Percentiles rank a stretch among this genome's conserved stretches.
Conservation (phyloP, 1,284 basidiomycete genomes). For the Moesziomyces sp. region DNA sequence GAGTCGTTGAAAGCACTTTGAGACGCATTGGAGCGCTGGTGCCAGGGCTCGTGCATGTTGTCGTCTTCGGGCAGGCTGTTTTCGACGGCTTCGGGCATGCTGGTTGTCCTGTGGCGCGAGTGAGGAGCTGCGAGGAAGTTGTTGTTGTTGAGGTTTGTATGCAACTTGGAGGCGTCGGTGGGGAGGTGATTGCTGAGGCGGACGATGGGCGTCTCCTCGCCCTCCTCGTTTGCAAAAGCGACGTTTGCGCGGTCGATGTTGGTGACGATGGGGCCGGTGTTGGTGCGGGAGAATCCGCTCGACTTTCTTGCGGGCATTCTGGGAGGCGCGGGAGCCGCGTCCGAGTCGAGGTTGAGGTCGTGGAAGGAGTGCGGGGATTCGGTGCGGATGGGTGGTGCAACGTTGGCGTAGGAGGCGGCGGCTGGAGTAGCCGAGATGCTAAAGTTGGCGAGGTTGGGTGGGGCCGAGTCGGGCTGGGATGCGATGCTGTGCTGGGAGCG, state of each 20-base stretch:
- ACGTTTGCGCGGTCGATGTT: slow-evolving; percentile 37
- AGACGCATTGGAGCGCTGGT: slow-evolving; percentile 13
- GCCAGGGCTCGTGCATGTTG: slow-evolving; percentile 18
- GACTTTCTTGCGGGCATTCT: slow-evolving; percentile 27
- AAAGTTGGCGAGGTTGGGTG: slow-evolving; percentile 38
- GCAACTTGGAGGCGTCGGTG: slow-evolving; percentile 25
- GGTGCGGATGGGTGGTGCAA: slow-evolving; percentile 36
- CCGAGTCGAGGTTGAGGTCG: slow-evolving; percentile 30
- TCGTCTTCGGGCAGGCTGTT: slow-evolving; percentile 8
- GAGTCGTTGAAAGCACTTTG: not conserved
- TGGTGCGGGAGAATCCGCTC: slow-evolving; percentile 48
- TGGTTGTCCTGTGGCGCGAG: slow-evolving; percentile 36
- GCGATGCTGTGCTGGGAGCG: slow-evolving; percentile 25
- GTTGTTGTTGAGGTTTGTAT: slow-evolving; percentile 18
- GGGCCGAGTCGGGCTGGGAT: slow-evolving; percentile 32
- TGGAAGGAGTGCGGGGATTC: slow-evolving; percentile 48
- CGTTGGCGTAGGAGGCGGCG: slow-evolving; percentile 7
- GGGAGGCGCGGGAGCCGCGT: slow-evolving; percentile 37
- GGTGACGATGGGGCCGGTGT: slow-evolving; percentile 52
- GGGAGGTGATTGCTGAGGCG: slow-evolving; percentile 18
- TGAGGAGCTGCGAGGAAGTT: slow-evolving; percentile 22
- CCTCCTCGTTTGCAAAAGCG: slow-evolving; percentile 45
- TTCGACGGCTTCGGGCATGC: slow-evolving; percentile 28
- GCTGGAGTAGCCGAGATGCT: slow-evolving; percentile 15
- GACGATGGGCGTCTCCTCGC: slow-evolving; percentile 57